Percentiles rank a stretch among this genome's conserved stretches.
Evolutionary conservation across 1,284 basidiomycete genomes (phyloP).

Genomic region (Pseudozyma thailandica): DNA sequence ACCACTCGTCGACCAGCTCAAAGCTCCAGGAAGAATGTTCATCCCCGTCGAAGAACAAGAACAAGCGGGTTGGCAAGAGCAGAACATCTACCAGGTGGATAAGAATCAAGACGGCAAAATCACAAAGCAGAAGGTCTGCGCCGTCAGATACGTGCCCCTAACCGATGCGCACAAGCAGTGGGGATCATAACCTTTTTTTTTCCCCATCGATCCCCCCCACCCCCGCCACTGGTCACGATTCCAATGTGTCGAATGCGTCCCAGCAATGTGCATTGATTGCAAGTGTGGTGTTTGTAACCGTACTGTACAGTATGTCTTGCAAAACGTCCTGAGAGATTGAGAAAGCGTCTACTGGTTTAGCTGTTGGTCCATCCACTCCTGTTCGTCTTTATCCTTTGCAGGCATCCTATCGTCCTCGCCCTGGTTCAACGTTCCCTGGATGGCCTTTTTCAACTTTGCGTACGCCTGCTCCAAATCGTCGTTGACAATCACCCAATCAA

Average conservation of each 20-base stretch:
- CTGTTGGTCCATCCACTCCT: conserved; percentile 27
- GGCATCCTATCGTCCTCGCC: conserved; percentile 54
- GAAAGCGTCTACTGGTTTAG: conserved; percentile 1
- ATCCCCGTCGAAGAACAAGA: conserved; percentile 80
- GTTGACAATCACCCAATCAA: conserved; percentile 90
- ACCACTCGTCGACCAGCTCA: conserved; percentile 79
- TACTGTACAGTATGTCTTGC: too few species aligned
- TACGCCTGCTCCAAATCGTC: conserved; percentile 89
- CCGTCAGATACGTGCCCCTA: conserved; percentile 73
- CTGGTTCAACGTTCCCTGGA: conserved; percentile 32
- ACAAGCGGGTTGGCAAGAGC: conserved; percentile 27
- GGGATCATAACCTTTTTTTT: conserved; percentile 3
- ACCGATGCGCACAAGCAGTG: conserved; percentile 54
- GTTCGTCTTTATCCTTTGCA: conserved; percentile 46
- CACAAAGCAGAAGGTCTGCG: conserved; percentile 77
- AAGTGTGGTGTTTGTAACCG: too few species aligned
- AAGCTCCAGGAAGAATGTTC: conserved; percentile 87
- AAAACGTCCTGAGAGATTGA: too few species aligned
- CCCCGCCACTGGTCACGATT: too few species aligned
- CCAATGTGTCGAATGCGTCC: background rate
- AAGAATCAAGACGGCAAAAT: conserved; percentile 79
- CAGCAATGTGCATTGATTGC: too few species aligned
- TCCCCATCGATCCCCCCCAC: too few species aligned
- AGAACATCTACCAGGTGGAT: conserved; percentile 59
- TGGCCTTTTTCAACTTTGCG: conserved; percentile 68